phyloP scores from a whole-genome alignment of 2,329 filamentous ascomycete species.

The Arthrobotrys musiformis region DNA sequence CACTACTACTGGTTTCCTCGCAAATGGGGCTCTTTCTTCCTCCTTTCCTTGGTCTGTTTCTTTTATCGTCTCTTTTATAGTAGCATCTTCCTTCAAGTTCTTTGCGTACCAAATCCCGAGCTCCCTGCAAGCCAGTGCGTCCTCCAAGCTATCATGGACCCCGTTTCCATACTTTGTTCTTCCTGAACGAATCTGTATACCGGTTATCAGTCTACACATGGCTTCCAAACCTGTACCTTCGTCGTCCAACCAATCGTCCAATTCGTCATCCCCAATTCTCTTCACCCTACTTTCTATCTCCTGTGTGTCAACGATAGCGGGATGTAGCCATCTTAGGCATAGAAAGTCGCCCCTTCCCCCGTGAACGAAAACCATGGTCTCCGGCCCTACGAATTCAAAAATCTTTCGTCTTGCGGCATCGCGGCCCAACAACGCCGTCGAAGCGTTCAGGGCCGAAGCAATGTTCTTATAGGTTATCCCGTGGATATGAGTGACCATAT shows the following conservation, averaged over 20 bases:
- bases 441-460: slow-evolving; percentile 60
- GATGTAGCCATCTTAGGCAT: slow-evolving; percentile 67
- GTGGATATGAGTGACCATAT: slow-evolving; percentile 68
- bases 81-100: slow-evolving; percentile 30
- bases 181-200: slow-evolving; percentile 28
- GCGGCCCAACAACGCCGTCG: slow-evolving; percentile 63
- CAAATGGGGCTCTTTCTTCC: no score
- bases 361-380: slow-evolving; percentile 68
- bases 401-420: slow-evolving; percentile 64
- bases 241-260: slow-evolving; percentile 39
- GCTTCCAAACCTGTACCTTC: slow-evolving; percentile 44
- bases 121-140: slow-evolving; percentile 65
- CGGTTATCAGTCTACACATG: slow-evolving; percentile 38
- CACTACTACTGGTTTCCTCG: background rate
- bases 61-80: background rate
- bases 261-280: slow-evolving; percentile 49
- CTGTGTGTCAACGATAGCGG: slow-evolving; percentile 65
- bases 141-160: slow-evolving; percentile 65
- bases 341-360: slow-evolving; percentile 64
- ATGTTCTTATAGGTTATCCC: slow-evolving; percentile 65
- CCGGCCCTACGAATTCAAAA: slow-evolving; percentile 64
- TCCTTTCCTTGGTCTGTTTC: background rate
- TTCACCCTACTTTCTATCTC: slow-evolving; percentile 56
- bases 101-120: slow-evolving; percentile 63
- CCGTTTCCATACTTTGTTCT: slow-evolving; percentile 55